phyloP scores from a whole-genome alignment of 768 basidiomycete species.

The Postia placenta region DNA sequence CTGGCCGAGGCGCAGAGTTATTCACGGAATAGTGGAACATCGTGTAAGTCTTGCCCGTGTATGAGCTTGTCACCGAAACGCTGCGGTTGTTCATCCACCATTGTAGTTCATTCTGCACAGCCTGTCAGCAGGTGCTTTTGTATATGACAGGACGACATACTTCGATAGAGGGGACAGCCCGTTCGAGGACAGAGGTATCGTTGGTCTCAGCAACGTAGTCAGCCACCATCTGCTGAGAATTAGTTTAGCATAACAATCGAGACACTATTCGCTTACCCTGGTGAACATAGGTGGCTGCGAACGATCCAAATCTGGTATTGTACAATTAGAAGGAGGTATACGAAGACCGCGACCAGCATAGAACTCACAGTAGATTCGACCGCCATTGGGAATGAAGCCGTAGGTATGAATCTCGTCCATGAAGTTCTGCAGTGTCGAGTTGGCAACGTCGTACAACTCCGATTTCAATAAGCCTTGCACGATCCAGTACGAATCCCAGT shows the following conservation, averaged over 20 bases:
- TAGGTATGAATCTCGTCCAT: constrained; percentile 85
- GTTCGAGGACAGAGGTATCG: constrained; percentile 66
- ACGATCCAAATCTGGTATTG: constrained; percentile 79
- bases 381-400: constrained; percentile 95
- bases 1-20: constrained; percentile 85
- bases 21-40: constrained; percentile 73
- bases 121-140: background rate
- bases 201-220: constrained; percentile 70
- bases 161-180: constrained; percentile 84
- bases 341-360: background rate
- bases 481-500: constrained; percentile 81
- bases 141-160: constrained; percentile 27
- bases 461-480: constrained; percentile 81
- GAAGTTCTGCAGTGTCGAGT: constrained; percentile 83
- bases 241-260: background rate
- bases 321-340: constrained; percentile 2
- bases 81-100: constrained; percentile 84
- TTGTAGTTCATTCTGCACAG: constrained; percentile 58
- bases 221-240: constrained; percentile 64
- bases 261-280: constrained; percentile 38
- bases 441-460: constrained; percentile 64
- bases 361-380: constrained; percentile 74
- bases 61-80: constrained; percentile 60
- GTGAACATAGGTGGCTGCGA: constrained; percentile 93
- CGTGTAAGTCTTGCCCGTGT: constrained; percentile 55